Percentiles rank a stretch among this genome's conserved stretches.
Conservation (phyloP, 1,284 basidiomycete species). For the Sporisorium graminicola region DNA sequence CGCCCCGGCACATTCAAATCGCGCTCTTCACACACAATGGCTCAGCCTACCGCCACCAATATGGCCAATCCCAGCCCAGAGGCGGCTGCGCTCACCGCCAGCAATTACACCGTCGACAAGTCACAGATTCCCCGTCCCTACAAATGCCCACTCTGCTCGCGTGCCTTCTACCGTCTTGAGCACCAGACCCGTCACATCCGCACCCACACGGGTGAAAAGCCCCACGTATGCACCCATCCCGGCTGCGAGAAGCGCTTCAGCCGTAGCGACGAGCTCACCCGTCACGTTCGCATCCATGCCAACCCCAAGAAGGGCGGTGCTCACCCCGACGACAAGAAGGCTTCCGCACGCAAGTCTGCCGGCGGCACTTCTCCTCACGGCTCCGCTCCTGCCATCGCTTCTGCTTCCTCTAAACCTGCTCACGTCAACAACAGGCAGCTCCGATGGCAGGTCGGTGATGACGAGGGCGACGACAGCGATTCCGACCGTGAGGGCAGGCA, state of each 20-base stretch:
- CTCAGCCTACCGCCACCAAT: constrained; percentile 36
- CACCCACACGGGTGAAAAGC: constrained; percentile 98
- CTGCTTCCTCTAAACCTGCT: constrained; percentile 31
- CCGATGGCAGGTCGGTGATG: constrained; percentile 53
- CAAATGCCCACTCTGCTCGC: constrained; percentile 68
- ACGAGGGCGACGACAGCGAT: constrained; percentile 59
- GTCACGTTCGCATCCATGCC: constrained; percentile 92
- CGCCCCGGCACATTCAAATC: constrained; percentile 27
- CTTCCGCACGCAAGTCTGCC: constrained; percentile 31
- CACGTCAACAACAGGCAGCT: constrained; percentile 28
- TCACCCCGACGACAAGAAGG: constrained; percentile 37
- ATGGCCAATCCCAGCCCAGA: constrained; percentile 35
- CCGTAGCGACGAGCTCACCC: constrained; percentile 94
- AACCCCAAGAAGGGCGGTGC: constrained; percentile 67
- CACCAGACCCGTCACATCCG: constrained; percentile 93
- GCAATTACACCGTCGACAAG: constrained; percentile 64
- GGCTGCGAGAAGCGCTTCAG: constrained; percentile 99
- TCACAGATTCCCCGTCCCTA: constrained; percentile 68
- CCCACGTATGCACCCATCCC: constrained; percentile 90
- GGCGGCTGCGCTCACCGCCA: constrained; percentile 37
- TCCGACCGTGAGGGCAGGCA: constrained; percentile 48
- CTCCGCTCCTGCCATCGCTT: constrained; percentile 34
- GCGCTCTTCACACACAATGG: constrained; percentile 33
- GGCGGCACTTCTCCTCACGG: constrained; percentile 15
- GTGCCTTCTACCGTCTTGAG: constrained; percentile 68